Evolutionary conservation across 1,139 yeast species (phyloP), one percentile per base, ranked within the genome.

Genomic region (Pneumocystis wakefieldiae): DNA sequence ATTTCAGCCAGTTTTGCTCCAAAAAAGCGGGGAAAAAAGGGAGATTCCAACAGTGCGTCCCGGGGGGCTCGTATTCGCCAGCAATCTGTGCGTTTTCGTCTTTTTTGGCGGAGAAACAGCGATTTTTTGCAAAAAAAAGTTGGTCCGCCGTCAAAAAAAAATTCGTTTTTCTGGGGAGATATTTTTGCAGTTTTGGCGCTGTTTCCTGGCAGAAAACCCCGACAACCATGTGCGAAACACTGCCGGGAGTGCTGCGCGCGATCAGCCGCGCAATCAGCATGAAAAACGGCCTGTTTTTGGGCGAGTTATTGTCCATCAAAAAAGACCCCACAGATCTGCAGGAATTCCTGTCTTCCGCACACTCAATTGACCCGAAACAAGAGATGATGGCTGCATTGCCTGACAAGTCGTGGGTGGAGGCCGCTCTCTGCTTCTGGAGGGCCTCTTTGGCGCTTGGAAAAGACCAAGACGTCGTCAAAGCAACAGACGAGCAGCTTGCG

Each of bases 401-500:
- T n/a, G 59, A 60, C 17, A 19, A 24, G 10, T 42, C 28, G 19
- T 60, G 42, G 32, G 37, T 32, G 19, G 62, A 62, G 19, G 57
- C 38, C 15, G 58, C 29, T 17, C 38, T 24, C 12, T 57, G 37
- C 15, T 61, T 58, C 24, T 62, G 63, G 63, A 58, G 14, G 19
- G 48, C 60, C 6, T 36, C 53, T 12, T 8, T 37, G 12, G 59
- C 59, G 7, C 32, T 57, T 19, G 59, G 37, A 29, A 37, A 24
- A 14, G 28, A 57, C 14, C 28, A 28, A 19, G 29, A 57, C 29
- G 19, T 37, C 2, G 42, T 57, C 4, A 29, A 57, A 28, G 59
- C 42, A 19, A 37, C 42, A 10, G 4, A 57, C 12, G 38, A 57
- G 14, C 59, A 37, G 12, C 29, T 19, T 57, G 29, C 7, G 1